These are phyloP conservation scores for Podosphaera fusca DNA, from an alignment of 2,329 filamentous ascomycete species.

Conservation along the genomic window DNA sequence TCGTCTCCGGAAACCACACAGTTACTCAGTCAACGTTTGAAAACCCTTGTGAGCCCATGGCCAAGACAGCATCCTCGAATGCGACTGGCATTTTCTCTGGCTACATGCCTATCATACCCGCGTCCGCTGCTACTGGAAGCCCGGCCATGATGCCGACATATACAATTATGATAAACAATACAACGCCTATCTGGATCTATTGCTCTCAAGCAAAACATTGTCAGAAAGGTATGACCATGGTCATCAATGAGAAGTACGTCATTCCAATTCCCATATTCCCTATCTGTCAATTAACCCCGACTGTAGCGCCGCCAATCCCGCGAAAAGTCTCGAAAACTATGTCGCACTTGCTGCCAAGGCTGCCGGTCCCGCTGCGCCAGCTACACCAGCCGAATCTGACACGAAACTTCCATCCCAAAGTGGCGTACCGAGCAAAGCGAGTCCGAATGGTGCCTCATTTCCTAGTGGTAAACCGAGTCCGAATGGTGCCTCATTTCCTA, in stretches of 20 bases:
- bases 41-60: constrained; percentile 41
- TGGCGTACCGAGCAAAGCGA: neutral
- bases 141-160: constrained; percentile 32
- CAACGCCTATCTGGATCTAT: constrained; percentile 56
- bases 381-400: neutral
- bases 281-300: constrained; percentile 2
- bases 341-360: constrained; percentile 15
- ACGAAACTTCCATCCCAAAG: too few species aligned
- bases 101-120: constrained; percentile 35
- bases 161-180: constrained; percentile 45
- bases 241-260: constrained; percentile 29
- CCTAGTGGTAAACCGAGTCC: neutral
- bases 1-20: constrained; percentile 49
- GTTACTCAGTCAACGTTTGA: constrained; percentile 58
- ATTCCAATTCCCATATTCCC: neutral
- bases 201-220: constrained; percentile 57
- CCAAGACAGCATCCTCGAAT: constrained; percentile 19
- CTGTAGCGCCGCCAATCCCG: constrained; percentile 22
- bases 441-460: neutral
- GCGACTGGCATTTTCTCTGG: constrained; percentile 41
- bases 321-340: constrained; percentile 25
- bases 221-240: constrained; percentile 22
- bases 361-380: neutral
- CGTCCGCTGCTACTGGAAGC: constrained; percentile 20
- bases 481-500: neutral